Percentiles rank a stretch among this genome's conserved stretches.
These are phyloP conservation scores for Neoboletus brunneissimus DNA, from an alignment of 768 basidiomycete species.

Conservation along the genomic window DNA sequence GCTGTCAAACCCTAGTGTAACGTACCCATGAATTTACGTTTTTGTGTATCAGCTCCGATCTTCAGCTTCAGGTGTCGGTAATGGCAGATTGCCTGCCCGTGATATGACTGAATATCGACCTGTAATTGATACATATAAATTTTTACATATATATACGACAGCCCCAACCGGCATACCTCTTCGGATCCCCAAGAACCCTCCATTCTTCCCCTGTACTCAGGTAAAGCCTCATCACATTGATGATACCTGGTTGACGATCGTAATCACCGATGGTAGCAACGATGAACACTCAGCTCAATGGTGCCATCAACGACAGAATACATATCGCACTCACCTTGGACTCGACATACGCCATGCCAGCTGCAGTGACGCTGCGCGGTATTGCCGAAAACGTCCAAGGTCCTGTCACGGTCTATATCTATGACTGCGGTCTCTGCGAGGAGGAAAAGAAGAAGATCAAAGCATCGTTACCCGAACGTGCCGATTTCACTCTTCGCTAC, in stretches of 20 bases:
- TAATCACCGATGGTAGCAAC: not conserved
- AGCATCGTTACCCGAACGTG: not conserved
- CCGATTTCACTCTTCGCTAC: not conserved
- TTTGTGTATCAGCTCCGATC: too few relatives aligned
- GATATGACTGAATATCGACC: too few relatives aligned
- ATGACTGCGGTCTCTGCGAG: constrained; percentile 32
- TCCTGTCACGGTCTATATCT: constrained; percentile 41
- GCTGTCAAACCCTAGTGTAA: too few relatives aligned
- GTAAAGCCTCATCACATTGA: not conserved
- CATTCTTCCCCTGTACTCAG: not conserved
- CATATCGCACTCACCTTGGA: constrained; percentile 33
- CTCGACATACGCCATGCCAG: constrained; percentile 42
- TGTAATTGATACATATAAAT: not conserved
- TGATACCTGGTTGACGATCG: not conserved
- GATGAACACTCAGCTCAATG: not conserved
- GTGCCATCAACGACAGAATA: not conserved
- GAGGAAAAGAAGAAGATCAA: not conserved
- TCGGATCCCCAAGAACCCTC: not conserved
- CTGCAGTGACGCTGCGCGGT: constrained; percentile 45
- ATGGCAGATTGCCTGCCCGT: too few relatives aligned
- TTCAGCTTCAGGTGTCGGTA: too few relatives aligned
- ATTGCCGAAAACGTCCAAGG: constrained; percentile 33
- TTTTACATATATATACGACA: not conserved
- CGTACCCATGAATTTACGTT: too few relatives aligned
- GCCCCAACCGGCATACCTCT: not conserved